Percentiles rank a stretch among this genome's conserved stretches.
Conservation (phyloP, 2,329 filamentous ascomycete species). For the Neofusicoccum kwambonambiense region DNA sequence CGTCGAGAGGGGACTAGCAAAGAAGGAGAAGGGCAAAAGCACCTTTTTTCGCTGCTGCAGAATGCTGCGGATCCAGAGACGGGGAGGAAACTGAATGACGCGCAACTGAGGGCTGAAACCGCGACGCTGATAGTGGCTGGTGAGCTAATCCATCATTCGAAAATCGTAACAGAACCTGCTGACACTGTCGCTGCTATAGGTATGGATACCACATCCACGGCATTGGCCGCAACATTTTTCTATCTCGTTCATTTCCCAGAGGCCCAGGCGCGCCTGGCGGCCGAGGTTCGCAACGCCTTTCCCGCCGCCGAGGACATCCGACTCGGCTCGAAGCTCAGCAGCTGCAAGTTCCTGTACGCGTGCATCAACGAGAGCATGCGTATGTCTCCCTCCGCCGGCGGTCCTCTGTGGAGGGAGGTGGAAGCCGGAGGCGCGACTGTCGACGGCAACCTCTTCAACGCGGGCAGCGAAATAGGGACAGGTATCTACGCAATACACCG, state of each 20-base stretch:
- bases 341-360: conserved; percentile 37
- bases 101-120: conserved; percentile 50
- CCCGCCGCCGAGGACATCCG: conserved; percentile 39
- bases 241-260: conserved; percentile 44
- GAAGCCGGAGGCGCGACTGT: conserved; percentile 32
- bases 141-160: too few species aligned
- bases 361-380: conserved; percentile 44
- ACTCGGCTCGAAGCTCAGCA: conserved; percentile 33
- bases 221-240: conserved; percentile 42
- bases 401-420: conserved; percentile 38
- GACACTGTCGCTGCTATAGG: too few species aligned
- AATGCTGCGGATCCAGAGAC: conserved; percentile 50
- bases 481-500: conserved; percentile 42
- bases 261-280: conserved; percentile 32
- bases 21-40: background rate
- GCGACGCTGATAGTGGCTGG: conserved; percentile 51
- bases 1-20: too few species aligned
- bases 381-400: conserved; percentile 40
- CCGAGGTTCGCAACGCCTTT: conserved; percentile 37
- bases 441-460: conserved; percentile 31
- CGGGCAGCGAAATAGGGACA: conserved; percentile 38
- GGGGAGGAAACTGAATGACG: conserved; percentile 42
- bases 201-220: conserved; percentile 46
- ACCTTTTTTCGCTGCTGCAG: too few species aligned
- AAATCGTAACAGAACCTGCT: too few species aligned